phyloP scores from a whole-genome alignment of 2,329 filamentous ascomycete genomes.

The Rhinocladiella similis region DNA sequence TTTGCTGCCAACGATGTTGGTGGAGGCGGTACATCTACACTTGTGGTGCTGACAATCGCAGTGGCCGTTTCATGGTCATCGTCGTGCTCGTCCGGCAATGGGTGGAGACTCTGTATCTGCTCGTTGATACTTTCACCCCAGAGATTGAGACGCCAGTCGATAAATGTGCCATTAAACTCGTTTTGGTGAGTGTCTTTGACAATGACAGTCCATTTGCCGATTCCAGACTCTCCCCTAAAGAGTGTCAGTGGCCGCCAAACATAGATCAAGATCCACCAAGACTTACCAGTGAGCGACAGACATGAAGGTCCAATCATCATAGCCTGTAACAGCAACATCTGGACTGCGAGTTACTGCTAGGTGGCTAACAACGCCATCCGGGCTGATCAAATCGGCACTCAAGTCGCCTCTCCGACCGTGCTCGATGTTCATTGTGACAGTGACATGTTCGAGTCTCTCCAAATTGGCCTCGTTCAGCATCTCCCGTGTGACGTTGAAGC shows the following conservation, averaged over 20 bases:
- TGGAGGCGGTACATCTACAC: constrained; percentile 49
- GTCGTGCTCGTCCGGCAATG: constrained; percentile 79
- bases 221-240: constrained; percentile 76
- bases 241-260: constrained; percentile 34
- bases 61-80: constrained; percentile 70
- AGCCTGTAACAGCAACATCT: constrained; percentile 69
- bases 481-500: constrained; percentile 77
- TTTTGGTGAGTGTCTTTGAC: constrained; percentile 84
- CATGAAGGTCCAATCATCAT: constrained; percentile 98
- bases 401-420: constrained; percentile 87
- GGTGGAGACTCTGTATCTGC: constrained; percentile 69
- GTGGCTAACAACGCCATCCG: constrained; percentile 76
- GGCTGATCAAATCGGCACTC: constrained; percentile 87
- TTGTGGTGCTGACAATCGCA: constrained; percentile 63
- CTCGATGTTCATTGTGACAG: constrained; percentile 93
- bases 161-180: constrained; percentile 72
- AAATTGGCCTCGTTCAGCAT: constrained; percentile 83
- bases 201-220: constrained; percentile 88
- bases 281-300: constrained; percentile 90
- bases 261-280: neutral
- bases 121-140: constrained; percentile 88
- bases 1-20: constrained; percentile 47
- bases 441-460: constrained; percentile 87
- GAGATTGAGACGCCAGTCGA: constrained; percentile 90
- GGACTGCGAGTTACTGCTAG: constrained; percentile 72